A percentile compares a stretch with the other conserved stretches of the same genome.
Evolutionary conservation across 2,329 filamentous ascomycete species (phyloP).

Genomic region (Biscogniauxia marginata): DNA sequence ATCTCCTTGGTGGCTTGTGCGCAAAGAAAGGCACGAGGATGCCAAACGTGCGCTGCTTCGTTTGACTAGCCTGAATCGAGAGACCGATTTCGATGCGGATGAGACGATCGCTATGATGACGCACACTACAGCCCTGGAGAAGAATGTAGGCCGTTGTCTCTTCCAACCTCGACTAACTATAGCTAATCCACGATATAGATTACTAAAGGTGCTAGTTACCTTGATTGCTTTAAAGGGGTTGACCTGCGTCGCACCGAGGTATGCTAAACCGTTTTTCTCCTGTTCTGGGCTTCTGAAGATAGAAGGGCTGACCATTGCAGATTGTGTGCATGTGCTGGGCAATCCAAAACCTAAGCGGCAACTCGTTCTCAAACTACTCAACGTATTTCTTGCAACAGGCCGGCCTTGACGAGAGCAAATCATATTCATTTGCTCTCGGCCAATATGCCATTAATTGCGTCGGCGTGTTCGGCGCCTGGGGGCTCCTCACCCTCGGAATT

Average conservation of each 20-base stretch:
- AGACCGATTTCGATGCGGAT: constrained; percentile 74
- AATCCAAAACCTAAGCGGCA: constrained; percentile 63
- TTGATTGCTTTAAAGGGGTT: constrained; percentile 80
- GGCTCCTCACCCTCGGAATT: constrained; percentile 70
- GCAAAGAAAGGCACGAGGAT: constrained; percentile 61
- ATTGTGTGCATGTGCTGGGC: constrained; percentile 65
- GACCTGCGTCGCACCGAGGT: constrained; percentile 78
- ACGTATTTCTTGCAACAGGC: constrained; percentile 62
- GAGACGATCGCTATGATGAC: constrained; percentile 92
- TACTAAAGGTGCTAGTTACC: constrained; percentile 70
- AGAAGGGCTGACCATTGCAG: constrained; percentile 25
- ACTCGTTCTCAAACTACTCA: constrained; percentile 64
- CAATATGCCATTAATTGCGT: constrained; percentile 73
- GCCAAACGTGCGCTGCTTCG: constrained; percentile 66
- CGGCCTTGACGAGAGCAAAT: constrained; percentile 49
- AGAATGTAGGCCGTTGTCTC: constrained; percentile 39
- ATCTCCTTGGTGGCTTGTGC: constrained; percentile 75
- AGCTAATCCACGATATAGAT: constrained; percentile 44
- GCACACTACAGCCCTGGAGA: constrained; percentile 79
- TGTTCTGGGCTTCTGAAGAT: background rate
- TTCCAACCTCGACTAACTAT: background rate
- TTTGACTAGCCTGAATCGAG: constrained; percentile 60
- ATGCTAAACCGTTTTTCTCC: constrained; percentile 24
- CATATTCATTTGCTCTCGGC: constrained; percentile 62
- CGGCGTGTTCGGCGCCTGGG: constrained; percentile 80